Evolutionary conservation across 148 eudicot species (phyloP).

Genomic region (Spergularia bocconei): DNA sequence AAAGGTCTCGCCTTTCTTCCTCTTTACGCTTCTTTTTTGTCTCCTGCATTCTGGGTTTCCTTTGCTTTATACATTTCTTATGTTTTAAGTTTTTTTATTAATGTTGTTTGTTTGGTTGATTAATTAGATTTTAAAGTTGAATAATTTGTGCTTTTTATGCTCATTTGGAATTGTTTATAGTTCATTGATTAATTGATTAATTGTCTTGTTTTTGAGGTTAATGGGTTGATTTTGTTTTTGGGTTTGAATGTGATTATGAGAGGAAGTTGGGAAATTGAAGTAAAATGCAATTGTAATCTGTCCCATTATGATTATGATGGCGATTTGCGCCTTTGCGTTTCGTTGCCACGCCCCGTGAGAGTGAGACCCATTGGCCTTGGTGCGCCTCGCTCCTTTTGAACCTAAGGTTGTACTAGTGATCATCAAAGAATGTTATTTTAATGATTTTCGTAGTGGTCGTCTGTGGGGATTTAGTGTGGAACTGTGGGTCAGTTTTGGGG

Average conservation of each 20-base stretch:
- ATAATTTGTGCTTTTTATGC: too few relatives aligned
- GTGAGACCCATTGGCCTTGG: too few relatives aligned
- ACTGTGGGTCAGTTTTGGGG: background rate
- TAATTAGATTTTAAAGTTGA: too few relatives aligned
- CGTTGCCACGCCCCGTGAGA: too few relatives aligned
- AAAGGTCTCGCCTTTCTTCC: conserved; percentile 45
- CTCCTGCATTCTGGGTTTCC: background rate
- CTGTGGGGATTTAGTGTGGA: background rate
- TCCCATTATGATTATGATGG: too few relatives aligned
- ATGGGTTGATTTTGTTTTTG: background rate
- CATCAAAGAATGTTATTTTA: too few relatives aligned
- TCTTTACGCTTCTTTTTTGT: background rate
- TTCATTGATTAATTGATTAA: too few relatives aligned
- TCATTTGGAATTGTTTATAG: too few relatives aligned
- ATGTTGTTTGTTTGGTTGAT: background rate
- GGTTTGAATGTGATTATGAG: background rate
- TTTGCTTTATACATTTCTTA: background rate
- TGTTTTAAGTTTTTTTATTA: background rate
- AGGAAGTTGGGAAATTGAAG: background rate
- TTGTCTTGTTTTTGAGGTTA: too few relatives aligned
- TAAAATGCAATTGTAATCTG: too few relatives aligned
- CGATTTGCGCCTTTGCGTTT: too few relatives aligned
- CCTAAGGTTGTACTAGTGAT: background rate
- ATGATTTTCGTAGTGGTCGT: background rate
- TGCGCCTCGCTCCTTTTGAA: too few relatives aligned